Base-by-base conservation (phyloP, 352 stramenopile species). In the Pythium aquatile region DNA sequence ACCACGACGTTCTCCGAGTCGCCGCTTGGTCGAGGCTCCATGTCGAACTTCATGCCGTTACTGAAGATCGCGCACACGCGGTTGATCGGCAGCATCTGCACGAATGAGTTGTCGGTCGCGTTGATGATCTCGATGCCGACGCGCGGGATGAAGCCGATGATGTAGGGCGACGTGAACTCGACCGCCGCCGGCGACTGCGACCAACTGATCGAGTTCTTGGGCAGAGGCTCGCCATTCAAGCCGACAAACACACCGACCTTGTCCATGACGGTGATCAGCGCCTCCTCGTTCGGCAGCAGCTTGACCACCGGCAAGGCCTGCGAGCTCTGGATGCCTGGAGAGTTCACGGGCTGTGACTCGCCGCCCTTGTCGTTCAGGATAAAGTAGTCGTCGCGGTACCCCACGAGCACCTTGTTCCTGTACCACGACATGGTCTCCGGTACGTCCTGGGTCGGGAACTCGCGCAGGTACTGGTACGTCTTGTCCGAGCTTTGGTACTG, bases 21-120 rank as follows among this genome's bases (percentile, higher is more conserved):
- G 35, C 82, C 83, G 28, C 69, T 82, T 11, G 76, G 81, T 24
- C 87, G 76, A 2, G 87, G 87, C 29, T 94, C 85, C 87, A 96
- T 96, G 65, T 96, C 85, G 69, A 85, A 96, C 70, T 96, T 96
- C 87, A 96, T 96, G n/a, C 87, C 87, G 65, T 96, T 96, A 47
- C 79, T 77, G 68, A 96, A 96, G 66, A 96, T 91, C 24, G 79
- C 87, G 8, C 77, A 76, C 5, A 76, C 86, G 24, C 79, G 75
- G 28, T 76, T 72, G 8, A 96, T 69, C 13, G 85, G 69, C 49
- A 96, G 70, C 7, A 77, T 87, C 68, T 96, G 87, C 55, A 96
- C 85, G 48, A 93, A 68, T 3, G 76, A 81, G 58, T 85, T 82
- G 66, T 96, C 87, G 28, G 67, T 79, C 0, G 77, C 70, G 58